Base-by-base conservation (phyloP, 257 asterid species). In the Nicotiana noctiflora region DNA sequence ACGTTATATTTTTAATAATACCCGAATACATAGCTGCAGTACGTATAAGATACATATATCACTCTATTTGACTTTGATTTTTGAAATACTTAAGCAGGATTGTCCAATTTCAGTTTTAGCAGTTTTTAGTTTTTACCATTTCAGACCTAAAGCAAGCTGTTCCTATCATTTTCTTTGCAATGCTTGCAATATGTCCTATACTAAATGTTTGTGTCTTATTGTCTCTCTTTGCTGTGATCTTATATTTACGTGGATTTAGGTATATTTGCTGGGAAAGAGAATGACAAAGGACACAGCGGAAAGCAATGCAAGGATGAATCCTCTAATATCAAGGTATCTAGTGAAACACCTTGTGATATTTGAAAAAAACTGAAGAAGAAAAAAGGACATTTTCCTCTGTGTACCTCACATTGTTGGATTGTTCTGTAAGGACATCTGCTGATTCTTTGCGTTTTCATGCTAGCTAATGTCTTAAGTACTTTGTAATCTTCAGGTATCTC, bases 401-500 rank as follows among this genome's bases (percentile, higher is more conserved):
- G 78, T 21, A 23, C 60, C 40, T 23, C 60, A 46, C 61, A 23
- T 72, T 72, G 8, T 21, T 49, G 37, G 40, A 13, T 0, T 46
- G 60, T 14, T 72, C 57, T 19, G 44, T 40, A 44, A 19, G 23
- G 64, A 70, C 85, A 79, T 55, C 74, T 64, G 27, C 19, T 46
- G 79, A 76, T 75, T 55, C 18, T 23, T 72, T 46, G 23, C 15
- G 23, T 14, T 49, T 14, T 49, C 40, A 46, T 23, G 40, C 78
- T 6, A 72, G 78, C 60, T 46, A 46, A 46, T 46, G 21, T 51
- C 19, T 19, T 68, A 49, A 79, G 59, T 49, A n/a, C 79, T 81
- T 84, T 70, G 62, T 31, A 63, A 64, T 83, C 79, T 79, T 63
- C 91, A 94, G 98, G 93, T 83, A 84, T 82, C 96, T 84, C 63